Evolutionary conservation across 306 rosid species (phyloP), one percentile per base, ranked within the genome.

Genomic region (Parietaria judaica): DNA sequence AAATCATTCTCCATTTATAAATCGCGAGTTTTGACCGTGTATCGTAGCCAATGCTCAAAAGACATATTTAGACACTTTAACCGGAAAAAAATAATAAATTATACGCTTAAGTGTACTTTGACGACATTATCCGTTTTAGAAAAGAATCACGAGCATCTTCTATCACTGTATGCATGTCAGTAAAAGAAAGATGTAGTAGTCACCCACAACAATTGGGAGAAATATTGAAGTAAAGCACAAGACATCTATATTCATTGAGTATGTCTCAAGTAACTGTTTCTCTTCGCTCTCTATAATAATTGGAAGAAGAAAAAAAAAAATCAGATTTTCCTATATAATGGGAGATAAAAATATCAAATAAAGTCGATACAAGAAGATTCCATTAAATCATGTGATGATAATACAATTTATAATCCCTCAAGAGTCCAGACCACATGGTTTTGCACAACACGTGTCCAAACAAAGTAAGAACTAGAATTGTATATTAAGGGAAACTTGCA

Each of bases 211-310:
- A 10, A n/a, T 11, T 11, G 13, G 13, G 53, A 4, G 53, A 49
- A 0, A 49, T 2, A 59, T 15, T 81, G 58, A 48, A 68, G 76
- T 81, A 61, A 70, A 72, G 70, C 51, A 58, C 56, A 75, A 66
- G 77, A 72, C 38, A 60, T 56, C 52, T 23, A 56, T 39, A 41
- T 47, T 52, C 38, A 63, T 44, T 11, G 76, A 72, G 81, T 78
- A 62, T 61, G 76, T 68, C 65, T 67, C 70, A 76, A 82, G 84
- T 61, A 72, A 70, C 66, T 49, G 54, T 71, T 56, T 11, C 47
- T 48, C 48, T 36, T 10, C 55, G 31, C 54, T 68, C n/a, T 8
- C 16, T 8, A 56, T 10, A 15, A 4, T 36, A 56, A 7, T 35
- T 10, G 6, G 17, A 37, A 36, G 60, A 34, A 37, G 35, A 14